These are phyloP conservation scores for Oxytropis ochrocephala DNA, from an alignment of 306 rosid genomes.

Conservation along the genomic window DNA sequence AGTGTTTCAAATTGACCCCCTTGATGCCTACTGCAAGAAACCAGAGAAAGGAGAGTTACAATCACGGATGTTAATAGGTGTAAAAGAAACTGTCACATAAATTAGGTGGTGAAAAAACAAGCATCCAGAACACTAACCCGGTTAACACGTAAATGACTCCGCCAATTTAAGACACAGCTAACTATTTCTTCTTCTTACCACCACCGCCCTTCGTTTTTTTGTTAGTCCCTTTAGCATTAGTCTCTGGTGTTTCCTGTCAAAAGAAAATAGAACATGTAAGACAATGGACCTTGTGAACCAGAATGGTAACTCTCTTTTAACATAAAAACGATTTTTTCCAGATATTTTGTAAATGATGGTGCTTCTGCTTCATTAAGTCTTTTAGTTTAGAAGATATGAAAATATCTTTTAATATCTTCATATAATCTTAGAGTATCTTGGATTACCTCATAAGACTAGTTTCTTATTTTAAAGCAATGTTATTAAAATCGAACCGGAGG, in stretches of 20 bases:
- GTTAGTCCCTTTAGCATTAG: constrained; percentile 39
- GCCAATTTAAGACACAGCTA: background rate
- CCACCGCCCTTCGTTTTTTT: constrained; percentile 51
- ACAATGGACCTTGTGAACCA: constrained; percentile 2
- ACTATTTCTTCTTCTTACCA: constrained; percentile 58
- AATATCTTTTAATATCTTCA: background rate
- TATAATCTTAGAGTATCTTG: background rate
- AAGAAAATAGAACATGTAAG: background rate
- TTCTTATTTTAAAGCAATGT: too few relatives aligned
- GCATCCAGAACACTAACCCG: constrained; percentile 27
- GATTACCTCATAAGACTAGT: too few relatives aligned
- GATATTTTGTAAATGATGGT: background rate
- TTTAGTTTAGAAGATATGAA: background rate
- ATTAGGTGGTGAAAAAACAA: background rate
- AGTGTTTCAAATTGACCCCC: background rate
- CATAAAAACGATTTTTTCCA: background rate
- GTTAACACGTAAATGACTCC: constrained; percentile 17
- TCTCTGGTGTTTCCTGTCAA: constrained; percentile 53
- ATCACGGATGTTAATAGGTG: background rate
- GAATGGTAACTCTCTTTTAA: background rate
- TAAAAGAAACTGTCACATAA: background rate
- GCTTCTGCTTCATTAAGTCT: constrained; percentile 8
- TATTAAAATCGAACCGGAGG: too few relatives aligned
- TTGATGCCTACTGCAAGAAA: constrained; percentile 9
- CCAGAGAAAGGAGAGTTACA: background rate